phyloP scores from a whole-genome alignment of 2,329 filamentous ascomycete genomes.

The Xenoacremonium recifei region DNA sequence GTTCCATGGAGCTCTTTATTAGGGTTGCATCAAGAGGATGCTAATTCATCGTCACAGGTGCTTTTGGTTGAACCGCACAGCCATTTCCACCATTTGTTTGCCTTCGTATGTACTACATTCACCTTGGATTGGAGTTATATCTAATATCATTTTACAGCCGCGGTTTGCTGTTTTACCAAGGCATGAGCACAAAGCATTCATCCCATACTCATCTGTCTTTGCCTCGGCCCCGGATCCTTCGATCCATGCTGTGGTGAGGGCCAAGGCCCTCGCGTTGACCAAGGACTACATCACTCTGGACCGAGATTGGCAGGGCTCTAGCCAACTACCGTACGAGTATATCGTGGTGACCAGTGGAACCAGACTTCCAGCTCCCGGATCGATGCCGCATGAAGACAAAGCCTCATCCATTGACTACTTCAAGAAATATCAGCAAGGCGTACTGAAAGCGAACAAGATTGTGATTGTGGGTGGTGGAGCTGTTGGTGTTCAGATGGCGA shows the following conservation, averaged over 20 bases:
- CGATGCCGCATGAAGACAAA: conserved; percentile 23
- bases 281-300: conserved; percentile 21
- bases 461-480: conserved; percentile 25
- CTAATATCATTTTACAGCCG: conserved; percentile 30
- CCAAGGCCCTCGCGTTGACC: conserved; percentile 13
- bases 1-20: accelerated
- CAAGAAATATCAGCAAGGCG: conserved; percentile 15
- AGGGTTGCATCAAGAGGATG: background rate
- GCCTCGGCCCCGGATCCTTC: conserved; percentile 15
- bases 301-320: conserved; percentile 21
- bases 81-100: conserved; percentile 51
- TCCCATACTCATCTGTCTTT: conserved; percentile 40
- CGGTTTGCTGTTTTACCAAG: conserved; percentile 42
- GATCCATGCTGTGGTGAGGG: conserved; percentile 17
- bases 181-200: conserved; percentile 47
- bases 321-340: conserved; percentile 21
- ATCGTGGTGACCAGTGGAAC: conserved; percentile 22
- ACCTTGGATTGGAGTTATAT: background rate
- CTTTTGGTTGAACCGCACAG: conserved; percentile 49
- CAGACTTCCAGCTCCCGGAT: conserved; percentile 19
- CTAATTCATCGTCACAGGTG: conserved; percentile 24
- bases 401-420: conserved; percentile 19
- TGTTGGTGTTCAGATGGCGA: conserved; percentile 24
- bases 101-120: conserved; percentile 33
- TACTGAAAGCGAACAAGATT: conserved; percentile 19